These are phyloP conservation scores for Chaetomium strumarium DNA, from an alignment of 2,329 filamentous ascomycete species.

Conservation along the genomic window DNA sequence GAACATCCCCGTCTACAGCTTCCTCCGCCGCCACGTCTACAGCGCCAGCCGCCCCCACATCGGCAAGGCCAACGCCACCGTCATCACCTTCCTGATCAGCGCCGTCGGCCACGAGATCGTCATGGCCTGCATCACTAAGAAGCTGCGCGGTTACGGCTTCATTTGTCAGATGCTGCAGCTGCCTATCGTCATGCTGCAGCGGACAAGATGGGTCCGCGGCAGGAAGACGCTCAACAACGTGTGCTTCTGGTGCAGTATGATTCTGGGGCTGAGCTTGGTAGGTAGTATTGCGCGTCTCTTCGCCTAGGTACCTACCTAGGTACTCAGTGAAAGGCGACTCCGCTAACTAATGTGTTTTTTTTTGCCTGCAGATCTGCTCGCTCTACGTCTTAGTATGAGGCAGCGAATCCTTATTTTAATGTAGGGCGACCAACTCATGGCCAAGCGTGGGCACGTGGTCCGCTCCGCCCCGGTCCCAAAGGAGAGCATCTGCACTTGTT, in stretches of 20 bases:
- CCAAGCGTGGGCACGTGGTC: conserved; percentile 7
- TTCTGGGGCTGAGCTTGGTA: conserved; percentile 75
- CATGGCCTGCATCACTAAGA: conserved; percentile 97
- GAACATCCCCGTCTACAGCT: conserved; percentile 97
- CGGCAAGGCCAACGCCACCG: conserved; percentile 69
- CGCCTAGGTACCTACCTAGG: conserved; percentile 4
- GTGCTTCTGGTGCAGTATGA: conserved; percentile 89
- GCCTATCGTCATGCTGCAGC: conserved; percentile 87
- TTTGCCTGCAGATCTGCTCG: conserved; percentile 41
- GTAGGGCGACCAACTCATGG: not conserved
- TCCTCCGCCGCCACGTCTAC: conserved; percentile 92
- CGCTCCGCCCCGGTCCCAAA: not conserved
- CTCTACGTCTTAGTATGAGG: conserved; percentile 47
- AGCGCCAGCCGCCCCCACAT: conserved; percentile 71
- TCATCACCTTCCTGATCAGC: conserved; percentile 87
- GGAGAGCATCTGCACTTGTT: not conserved
- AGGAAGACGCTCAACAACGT: conserved; percentile 79
- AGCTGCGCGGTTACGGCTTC: conserved; percentile 90
- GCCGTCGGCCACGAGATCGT: conserved; percentile 90
- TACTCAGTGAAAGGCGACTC: not conserved
- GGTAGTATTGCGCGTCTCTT: conserved; percentile 37
- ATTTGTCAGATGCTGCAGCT: conserved; percentile 94
- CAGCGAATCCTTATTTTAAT: not conserved
- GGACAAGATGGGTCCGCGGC: conserved; percentile 68
- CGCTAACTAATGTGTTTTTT: not conserved